Base-by-base conservation (phyloP, 2,329 filamentous ascomycete genomes). In the Aspergillus tanneri region DNA sequence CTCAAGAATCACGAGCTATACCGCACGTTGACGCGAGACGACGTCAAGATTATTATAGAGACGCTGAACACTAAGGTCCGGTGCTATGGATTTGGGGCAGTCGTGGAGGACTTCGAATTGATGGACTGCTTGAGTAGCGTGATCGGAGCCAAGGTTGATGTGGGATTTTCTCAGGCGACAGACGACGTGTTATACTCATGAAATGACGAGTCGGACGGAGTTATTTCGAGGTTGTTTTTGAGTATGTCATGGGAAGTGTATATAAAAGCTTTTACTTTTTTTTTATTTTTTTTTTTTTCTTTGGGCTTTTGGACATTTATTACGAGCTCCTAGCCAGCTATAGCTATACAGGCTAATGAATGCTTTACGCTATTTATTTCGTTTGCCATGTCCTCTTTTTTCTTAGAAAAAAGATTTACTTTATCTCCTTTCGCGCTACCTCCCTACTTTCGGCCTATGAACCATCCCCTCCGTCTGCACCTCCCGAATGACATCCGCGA, bases 81-180 rank as follows among this genome's bases (percentile, higher is more conserved):
- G 54, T 97, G 93, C 69, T 96, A 96, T 69, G 93, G 93, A 5
- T 87, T 87, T 58, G 84, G 84, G 23, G 84, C 84, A 24, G 84
- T 87, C 0, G 72, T 87, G 50, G 84, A 87, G 64, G 83, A 87
- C 54, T 87, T 87, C 48, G 77, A 80, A 59, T 69, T 80, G 30
- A 70, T 72, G 41, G 91, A 96, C 72, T 89, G 89, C 18, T 70
- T 96, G 46, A 86, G 86, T 62, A 85, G 78, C 28, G 77, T 90
- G 19, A 76, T 90, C 55, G 83, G 66, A 27, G 53, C 63, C 1
- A 69, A 66, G 49, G 55, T 69, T 21, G 67, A 68, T 6, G 16
- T 58, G 6, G 54, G 61, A 5, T 51, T 66, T 28, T 52, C 57
- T 6, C 56, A 57, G 6, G 42, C 49, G 11, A 55, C 54, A 8